Evolutionary conservation across 2,329 filamentous ascomycete species (phyloP).

Genomic region (Claviceps spartinae): DNA sequence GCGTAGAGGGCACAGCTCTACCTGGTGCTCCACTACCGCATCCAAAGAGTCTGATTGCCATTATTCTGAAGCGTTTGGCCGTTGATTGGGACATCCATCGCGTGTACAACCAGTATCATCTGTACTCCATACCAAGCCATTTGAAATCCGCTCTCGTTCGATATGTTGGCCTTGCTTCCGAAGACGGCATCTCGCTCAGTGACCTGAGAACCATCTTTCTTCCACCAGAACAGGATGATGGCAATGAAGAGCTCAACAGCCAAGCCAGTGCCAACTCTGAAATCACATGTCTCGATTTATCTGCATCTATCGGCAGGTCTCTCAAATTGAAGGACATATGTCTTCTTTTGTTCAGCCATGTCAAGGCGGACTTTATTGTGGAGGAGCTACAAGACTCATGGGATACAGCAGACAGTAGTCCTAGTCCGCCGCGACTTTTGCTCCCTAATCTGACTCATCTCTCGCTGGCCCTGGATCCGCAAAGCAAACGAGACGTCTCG

Average conservation of each 20-base stretch:
- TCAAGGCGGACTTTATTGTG: constrained; percentile 5
- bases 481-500: constrained; percentile 24
- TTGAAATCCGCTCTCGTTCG: constrained; percentile 38
- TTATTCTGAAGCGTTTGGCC: constrained; percentile 35
- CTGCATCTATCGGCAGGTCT: constrained; percentile 35
- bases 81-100: constrained; percentile 41
- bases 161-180: constrained; percentile 31
- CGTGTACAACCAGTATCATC: constrained; percentile 41
- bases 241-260: constrained; percentile 15
- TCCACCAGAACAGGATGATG: constrained; percentile 16
- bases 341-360: constrained; percentile 34
- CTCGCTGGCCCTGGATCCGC: constrained; percentile 38
- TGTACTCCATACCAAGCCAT: constrained; percentile 40
- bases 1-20: constrained; percentile 18
- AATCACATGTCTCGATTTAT: constrained; percentile 40
- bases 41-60: constrained; percentile 36
- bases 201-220: constrained; percentile 36
- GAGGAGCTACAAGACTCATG: constrained; percentile 36
- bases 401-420: constrained; percentile 28
- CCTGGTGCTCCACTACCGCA: constrained; percentile 32
- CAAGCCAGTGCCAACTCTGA: constrained; percentile 15
- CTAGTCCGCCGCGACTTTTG: constrained; percentile 23
- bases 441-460: constrained; percentile 47
- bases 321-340: constrained; percentile 38
- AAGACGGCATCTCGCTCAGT: constrained; percentile 32